phyloP scores from a whole-genome alignment of 495 filamentous ascomycete species.

The Cetradonia linearis region DNA sequence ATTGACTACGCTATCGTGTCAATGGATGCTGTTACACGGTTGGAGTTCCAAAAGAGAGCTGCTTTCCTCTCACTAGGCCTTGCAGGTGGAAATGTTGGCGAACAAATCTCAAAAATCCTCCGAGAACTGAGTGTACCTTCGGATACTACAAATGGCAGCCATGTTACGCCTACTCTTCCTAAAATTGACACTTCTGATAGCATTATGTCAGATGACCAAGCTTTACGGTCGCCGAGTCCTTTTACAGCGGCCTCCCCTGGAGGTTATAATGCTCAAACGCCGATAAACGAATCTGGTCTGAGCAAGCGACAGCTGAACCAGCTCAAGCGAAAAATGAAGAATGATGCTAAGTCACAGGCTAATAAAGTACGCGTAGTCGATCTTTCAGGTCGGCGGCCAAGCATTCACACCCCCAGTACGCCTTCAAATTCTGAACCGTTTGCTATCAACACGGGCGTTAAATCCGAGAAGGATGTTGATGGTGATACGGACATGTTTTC shows the following conservation, averaged over 20 bases:
- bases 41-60: constrained; percentile 82
- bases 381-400: constrained; percentile 59
- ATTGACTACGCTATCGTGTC: constrained; percentile 69
- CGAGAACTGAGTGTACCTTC: constrained; percentile 49
- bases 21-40: constrained; percentile 67
- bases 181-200: constrained; percentile 36
- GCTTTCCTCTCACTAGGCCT: constrained; percentile 75
- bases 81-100: constrained; percentile 72
- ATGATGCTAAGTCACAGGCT: constrained; percentile 70
- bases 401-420: constrained; percentile 52
- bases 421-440: constrained; percentile 56
- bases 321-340: constrained; percentile 81
- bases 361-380: constrained; percentile 89
- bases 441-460: constrained; percentile 53
- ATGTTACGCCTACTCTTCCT: constrained; percentile 34
- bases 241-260: constrained; percentile 41
- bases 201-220: constrained; percentile 37
- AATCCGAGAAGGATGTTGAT: constrained; percentile 45
- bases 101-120: constrained; percentile 55
- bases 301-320: constrained; percentile 90
- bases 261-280: constrained; percentile 37
- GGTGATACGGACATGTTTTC: constrained; percentile 68
- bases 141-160: constrained; percentile 31
- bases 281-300: constrained; percentile 57
- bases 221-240: constrained; percentile 33